phyloP scores from a whole-genome alignment of 805 yeast genomes.

The Kluyveromyces siamensis region DNA sequence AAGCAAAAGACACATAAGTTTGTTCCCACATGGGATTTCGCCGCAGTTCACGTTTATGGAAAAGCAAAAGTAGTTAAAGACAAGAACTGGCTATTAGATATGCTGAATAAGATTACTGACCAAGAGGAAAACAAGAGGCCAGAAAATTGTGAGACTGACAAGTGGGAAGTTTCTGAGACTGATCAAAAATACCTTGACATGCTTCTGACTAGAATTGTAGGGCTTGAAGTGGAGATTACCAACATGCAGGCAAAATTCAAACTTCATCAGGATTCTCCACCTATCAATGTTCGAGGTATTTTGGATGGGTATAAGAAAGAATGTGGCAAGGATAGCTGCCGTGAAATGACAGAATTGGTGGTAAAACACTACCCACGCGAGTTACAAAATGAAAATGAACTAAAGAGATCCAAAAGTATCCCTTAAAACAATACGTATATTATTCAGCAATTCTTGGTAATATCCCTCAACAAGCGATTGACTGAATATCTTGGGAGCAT shows the following conservation, averaged over 20 bases:
- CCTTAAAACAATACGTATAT: no score
- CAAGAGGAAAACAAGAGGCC: conserved; percentile 38
- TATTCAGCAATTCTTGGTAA: no score
- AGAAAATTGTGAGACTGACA: conserved; percentile 8
- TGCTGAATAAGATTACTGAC: conserved; percentile 36
- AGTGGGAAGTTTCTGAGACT: conserved; percentile 53
- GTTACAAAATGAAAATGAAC: no score
- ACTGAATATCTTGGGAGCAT: no score
- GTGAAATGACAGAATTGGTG: conserved; percentile 9
- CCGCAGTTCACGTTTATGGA: conserved; percentile 48
- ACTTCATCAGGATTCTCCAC: conserved; percentile 42
- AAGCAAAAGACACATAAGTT: conserved; percentile 48
- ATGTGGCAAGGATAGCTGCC: conserved; percentile 22
- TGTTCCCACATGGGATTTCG: conserved; percentile 68
- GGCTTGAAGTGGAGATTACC: conserved; percentile 43
- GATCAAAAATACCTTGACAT: conserved; percentile 38
- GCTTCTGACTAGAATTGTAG: conserved; percentile 43
- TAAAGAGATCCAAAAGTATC: no score
- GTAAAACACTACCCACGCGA: conserved; percentile 8
- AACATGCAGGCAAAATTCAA: conserved; percentile 46
- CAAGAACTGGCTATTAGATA: conserved; percentile 36
- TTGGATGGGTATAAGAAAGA: conserved; percentile 38
- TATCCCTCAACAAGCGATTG: no score
- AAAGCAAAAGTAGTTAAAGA: conserved; percentile 38
- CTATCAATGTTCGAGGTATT: conserved; percentile 43